A percentile compares a stretch with the other conserved stretches of the same genome.
phyloP scores from a whole-genome alignment of 305 asterid genomes.

The Fraxinus albicans region DNA sequence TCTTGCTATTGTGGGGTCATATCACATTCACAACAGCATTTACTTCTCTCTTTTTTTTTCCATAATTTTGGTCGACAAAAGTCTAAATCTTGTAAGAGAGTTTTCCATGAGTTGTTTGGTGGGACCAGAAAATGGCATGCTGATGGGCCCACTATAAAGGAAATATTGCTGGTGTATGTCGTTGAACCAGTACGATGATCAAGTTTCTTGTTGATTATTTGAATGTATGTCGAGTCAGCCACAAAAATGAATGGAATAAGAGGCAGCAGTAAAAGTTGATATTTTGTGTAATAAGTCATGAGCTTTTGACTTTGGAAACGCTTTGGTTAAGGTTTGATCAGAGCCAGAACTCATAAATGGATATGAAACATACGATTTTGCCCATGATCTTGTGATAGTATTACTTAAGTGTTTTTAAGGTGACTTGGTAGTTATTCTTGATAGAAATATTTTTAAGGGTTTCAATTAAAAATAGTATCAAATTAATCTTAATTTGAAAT shows the following conservation, averaged over 20 bases:
- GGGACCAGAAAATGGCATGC: conserved; percentile 6
- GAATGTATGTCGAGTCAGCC: background rate
- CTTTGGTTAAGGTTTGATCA: background rate
- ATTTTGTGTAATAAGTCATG: background rate
- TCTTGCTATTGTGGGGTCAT: conserved; percentile 45
- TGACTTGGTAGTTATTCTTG: background rate
- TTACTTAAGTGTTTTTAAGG: background rate
- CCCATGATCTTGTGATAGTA: background rate
- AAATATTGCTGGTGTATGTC: background rate
- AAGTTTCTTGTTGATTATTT: background rate
- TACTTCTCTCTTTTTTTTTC: background rate
- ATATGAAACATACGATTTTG: background rate
- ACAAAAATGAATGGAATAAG: background rate
- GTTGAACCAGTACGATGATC: background rate
- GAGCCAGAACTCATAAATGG: background rate
- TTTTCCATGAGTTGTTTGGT: background rate
- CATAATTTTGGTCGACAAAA: background rate
- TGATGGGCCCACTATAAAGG: background rate
- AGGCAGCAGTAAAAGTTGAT: background rate
- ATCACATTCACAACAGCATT: conserved; percentile 18
- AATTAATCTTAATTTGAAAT: background rate
- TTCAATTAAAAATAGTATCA: background rate
- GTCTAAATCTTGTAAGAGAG: background rate
- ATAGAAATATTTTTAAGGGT: no score
- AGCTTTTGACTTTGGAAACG: background rate